phyloP scores from a whole-genome alignment of 768 basidiomycete genomes.

The Holtermannia corniformis region DNA sequence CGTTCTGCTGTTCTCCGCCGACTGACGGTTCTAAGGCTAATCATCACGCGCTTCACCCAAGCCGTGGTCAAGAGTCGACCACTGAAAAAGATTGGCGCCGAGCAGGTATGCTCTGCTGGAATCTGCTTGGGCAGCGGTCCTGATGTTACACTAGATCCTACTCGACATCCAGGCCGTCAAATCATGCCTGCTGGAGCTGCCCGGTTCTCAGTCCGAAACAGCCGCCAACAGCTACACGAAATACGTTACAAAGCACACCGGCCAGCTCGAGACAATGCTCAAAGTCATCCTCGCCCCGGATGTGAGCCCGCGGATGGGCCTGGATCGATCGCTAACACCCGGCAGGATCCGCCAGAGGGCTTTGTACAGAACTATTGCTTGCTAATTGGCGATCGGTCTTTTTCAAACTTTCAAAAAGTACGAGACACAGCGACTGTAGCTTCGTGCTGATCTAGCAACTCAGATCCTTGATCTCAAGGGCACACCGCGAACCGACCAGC shows the following conservation, averaged over 20 bases:
- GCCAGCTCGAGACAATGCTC: constrained; percentile 76
- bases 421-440: too few species aligned
- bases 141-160: constrained; percentile 51
- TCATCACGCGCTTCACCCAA: constrained; percentile 80
- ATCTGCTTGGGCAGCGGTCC: neutral
- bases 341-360: constrained; percentile 77
- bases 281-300: constrained; percentile 93
- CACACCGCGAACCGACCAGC: constrained; percentile 73
- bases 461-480: constrained; percentile 94
- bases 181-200: constrained; percentile 68
- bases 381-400: constrained; percentile 85
- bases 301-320: too few species aligned
- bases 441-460: neutral
- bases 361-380: constrained; percentile 94
- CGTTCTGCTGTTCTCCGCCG: constrained; percentile 5
- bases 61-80: constrained; percentile 83
- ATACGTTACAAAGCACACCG: constrained; percentile 68
- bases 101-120: constrained; percentile 56
- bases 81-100: constrained; percentile 83
- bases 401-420: constrained; percentile 97
- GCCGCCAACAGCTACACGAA: constrained; percentile 60
- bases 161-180: constrained; percentile 86
- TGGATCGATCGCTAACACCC: constrained; percentile 1
- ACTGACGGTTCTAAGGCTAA: constrained; percentile 49
- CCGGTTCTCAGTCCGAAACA: constrained; percentile 48